These are phyloP conservation scores for Ochetophila trinervis DNA, from an alignment of 306 rosid species.

Conservation along the genomic window DNA sequence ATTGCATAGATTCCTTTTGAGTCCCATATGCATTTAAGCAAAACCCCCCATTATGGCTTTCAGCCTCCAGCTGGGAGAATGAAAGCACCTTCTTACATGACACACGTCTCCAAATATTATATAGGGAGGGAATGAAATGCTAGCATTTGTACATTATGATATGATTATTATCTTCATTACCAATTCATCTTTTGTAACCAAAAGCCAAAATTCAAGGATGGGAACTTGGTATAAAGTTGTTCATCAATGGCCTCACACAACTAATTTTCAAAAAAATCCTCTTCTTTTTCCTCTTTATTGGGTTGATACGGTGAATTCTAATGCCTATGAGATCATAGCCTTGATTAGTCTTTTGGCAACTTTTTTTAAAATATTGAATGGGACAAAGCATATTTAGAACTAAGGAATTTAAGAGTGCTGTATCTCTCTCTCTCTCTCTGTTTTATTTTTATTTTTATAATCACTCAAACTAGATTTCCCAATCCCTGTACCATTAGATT, in stretches of 20 bases:
- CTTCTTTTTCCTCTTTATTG: constrained; percentile 15
- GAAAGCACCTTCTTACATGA: constrained; percentile 29
- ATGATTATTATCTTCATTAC: constrained; percentile 28
- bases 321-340: constrained; percentile 22
- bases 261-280: constrained; percentile 16
- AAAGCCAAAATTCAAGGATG: constrained; percentile 57
- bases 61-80: constrained; percentile 23
- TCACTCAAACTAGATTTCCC: not conserved
- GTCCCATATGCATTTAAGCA: constrained; percentile 26
- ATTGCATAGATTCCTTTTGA: constrained; percentile 13
- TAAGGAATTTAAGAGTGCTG: not conserved
- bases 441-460: not conserved
- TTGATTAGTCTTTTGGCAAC: not conserved
- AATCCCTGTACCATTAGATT: not conserved
- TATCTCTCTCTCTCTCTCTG: not conserved
- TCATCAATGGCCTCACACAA: constrained; percentile 17
- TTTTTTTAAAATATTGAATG: not conserved
- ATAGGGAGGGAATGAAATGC: constrained; percentile 20
- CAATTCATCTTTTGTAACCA: constrained; percentile 25
- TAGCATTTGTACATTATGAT: constrained; percentile 40
- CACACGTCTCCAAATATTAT: constrained; percentile 28
- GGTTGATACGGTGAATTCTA: constrained; percentile 28
- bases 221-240: constrained; percentile 28
- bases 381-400: not conserved
- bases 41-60: constrained; percentile 13